Base-by-base conservation (phyloP, 305 asterid species). In the Fraxinus greggii region DNA sequence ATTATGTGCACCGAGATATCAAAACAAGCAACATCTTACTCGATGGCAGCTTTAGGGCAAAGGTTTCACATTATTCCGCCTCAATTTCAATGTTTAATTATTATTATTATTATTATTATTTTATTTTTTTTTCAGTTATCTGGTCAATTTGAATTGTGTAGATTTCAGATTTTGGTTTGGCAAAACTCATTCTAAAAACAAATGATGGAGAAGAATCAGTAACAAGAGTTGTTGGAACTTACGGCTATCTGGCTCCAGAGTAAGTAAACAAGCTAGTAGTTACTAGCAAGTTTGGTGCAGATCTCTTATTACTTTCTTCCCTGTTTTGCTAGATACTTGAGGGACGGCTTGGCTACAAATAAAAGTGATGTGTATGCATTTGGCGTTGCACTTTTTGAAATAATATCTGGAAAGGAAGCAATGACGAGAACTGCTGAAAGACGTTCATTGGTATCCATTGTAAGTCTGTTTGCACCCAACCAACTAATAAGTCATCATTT, bases 181-280 rank as follows among this genome's bases (percentile, higher is more conserved):
- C 99, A 29, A 95, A 94, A 88, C 98, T 95, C 31, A 91, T 95
- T 77, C 92, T 92, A 78, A 85, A 91, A 83, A 89, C 95, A 17
- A 91, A 89, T 72, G 98, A 95, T 0, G 98, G 90, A 76, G 98
- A 95, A 85, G 97, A 94, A 78, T 92, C 97, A 0, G 92, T 90
- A 78, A 95, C 99, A 69, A 91, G 97, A 86, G 98, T 95, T 69
- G 99, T 94, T 21, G 98, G 99, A 42, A 94, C 98, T 9, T 95
- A 90, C 72, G 98, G 99, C 77, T 95, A 95, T 88, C 91, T 94
- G 61, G 97, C 99, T 86, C 98, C 98, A 17, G 99, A 95, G 99
- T 95, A 90, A 84, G 98, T 85, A 65, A 65, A 65, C 33, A 65
- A 63, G 29, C 32, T 65, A 23, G 17, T 26, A 3, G 72, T 65